Percentiles rank a stretch among this genome's conserved stretches.
Evolutionary conservation across 306 rosid genomes (phyloP).

Genomic region (Coriaria nepalensis): DNA sequence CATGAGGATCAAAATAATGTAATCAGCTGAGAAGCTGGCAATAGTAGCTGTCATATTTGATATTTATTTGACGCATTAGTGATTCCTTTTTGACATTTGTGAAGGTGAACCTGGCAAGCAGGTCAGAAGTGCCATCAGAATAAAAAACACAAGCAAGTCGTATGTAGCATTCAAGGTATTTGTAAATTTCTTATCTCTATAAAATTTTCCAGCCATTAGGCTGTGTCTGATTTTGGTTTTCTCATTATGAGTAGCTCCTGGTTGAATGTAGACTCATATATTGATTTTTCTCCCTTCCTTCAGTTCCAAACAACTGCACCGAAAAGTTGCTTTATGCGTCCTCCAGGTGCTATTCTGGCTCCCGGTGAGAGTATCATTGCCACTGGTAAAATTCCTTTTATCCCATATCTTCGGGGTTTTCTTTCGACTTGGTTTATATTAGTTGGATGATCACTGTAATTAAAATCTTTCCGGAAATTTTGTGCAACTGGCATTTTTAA

Average conservation of each 20-base stretch:
- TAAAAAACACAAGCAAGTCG: slow-evolving; percentile 86
- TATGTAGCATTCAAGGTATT: slow-evolving; percentile 87
- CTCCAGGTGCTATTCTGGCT: slow-evolving; percentile 91
- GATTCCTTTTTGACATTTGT: slow-evolving; percentile 25
- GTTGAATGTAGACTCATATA: background rate
- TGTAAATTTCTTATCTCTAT: slow-evolving; percentile 2
- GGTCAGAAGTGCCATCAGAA: slow-evolving; percentile 86
- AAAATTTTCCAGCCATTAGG: too few species aligned
- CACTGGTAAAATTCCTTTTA: slow-evolving; percentile 41
- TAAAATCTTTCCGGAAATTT: background rate
- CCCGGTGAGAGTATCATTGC: slow-evolving; percentile 97
- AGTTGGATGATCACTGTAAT: background rate
- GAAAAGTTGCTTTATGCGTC: slow-evolving; percentile 99
- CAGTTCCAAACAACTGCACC: slow-evolving; percentile 99
- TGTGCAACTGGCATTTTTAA: background rate
- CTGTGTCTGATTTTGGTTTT: background rate
- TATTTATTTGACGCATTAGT: slow-evolving; percentile 3
- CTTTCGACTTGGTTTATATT: slow-evolving; percentile 5
- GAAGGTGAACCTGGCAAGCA: slow-evolving; percentile 95
- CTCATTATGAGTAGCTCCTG: background rate
- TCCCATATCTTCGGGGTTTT: background rate
- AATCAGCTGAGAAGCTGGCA: background rate
- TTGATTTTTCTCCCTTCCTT: slow-evolving; percentile 11
- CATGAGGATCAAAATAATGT: background rate
- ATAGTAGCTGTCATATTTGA: background rate